phyloP scores from a whole-genome alignment of 2,329 filamentous ascomycete species.

The Karstenula rhodostoma region DNA sequence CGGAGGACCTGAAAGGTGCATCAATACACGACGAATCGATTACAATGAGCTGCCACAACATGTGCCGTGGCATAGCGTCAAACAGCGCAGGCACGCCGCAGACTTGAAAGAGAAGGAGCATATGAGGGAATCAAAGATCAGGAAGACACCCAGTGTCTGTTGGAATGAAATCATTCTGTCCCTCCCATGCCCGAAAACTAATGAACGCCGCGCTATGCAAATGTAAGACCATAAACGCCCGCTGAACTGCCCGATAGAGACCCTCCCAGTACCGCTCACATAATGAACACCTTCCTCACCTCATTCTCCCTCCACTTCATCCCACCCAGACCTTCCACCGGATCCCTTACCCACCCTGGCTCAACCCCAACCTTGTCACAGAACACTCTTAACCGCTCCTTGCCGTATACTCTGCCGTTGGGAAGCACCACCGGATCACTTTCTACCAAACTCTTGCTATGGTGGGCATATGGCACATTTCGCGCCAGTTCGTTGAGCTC shows the following conservation, averaged over 20 bases:
- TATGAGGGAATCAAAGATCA: not conserved
- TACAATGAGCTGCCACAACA: not conserved
- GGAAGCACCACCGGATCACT: conserved; percentile 86
- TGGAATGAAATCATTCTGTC: not conserved
- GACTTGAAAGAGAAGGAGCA: no score
- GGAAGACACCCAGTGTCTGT: not conserved
- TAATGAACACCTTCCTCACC: conserved; percentile 90
- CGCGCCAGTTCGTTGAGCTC: conserved; percentile 92
- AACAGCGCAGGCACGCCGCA: not conserved
- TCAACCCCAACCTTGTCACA: conserved; percentile 80
- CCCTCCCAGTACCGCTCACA: conserved; percentile 55
- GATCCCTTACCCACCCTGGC: conserved; percentile 75
- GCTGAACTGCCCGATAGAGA: conserved; percentile 1
- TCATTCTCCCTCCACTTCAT: conserved; percentile 57
- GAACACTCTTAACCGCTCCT: conserved; percentile 75
- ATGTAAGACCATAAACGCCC: not conserved
- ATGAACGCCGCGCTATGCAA: conserved; percentile 22
- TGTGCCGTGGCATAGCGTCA: not conserved
- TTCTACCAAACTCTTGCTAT: conserved; percentile 92
- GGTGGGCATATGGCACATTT: conserved; percentile 91
- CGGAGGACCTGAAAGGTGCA: no score
- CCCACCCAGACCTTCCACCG: conserved; percentile 68
- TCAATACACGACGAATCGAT: no score
- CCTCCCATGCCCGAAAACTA: not conserved
- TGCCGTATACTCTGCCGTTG: conserved; percentile 85